Evolutionary conservation across 306 rosid genomes (phyloP).

Genomic region (Quercus robur): DNA sequence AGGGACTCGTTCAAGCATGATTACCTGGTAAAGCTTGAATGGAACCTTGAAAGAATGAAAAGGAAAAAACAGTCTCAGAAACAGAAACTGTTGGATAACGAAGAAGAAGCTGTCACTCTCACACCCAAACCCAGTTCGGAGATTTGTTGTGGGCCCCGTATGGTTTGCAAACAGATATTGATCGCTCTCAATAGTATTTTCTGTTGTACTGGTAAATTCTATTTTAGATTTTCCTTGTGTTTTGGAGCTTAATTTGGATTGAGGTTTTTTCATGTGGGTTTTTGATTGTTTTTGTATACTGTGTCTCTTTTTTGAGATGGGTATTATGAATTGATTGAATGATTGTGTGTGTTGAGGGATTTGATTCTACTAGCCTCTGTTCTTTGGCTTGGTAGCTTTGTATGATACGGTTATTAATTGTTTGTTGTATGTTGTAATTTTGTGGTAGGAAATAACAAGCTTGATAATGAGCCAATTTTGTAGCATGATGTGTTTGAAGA

Average conservation of each 20-base stretch:
- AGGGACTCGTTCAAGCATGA: no score
- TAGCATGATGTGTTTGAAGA: neutral
- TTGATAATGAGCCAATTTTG: neutral
- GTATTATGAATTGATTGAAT: neutral
- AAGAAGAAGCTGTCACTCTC: neutral
- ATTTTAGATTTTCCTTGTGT: neutral
- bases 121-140: neutral
- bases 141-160: neutral
- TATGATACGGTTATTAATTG: neutral
- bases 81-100: conserved; percentile 24
- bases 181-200: conserved; percentile 23
- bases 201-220: conserved; percentile 37
- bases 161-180: neutral
- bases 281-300: neutral
- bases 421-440: neutral
- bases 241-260: neutral
- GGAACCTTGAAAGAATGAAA: no score
- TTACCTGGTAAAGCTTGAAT: no score
- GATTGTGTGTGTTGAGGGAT: neutral
- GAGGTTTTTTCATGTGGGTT: neutral
- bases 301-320: neutral
- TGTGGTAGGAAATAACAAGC: neutral
- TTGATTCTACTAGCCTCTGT: no score
- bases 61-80: neutral
- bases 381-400: no score